Evolutionary conservation across 352 stramenopile species (phyloP).

Genomic region (Pythium brachiatum): DNA sequence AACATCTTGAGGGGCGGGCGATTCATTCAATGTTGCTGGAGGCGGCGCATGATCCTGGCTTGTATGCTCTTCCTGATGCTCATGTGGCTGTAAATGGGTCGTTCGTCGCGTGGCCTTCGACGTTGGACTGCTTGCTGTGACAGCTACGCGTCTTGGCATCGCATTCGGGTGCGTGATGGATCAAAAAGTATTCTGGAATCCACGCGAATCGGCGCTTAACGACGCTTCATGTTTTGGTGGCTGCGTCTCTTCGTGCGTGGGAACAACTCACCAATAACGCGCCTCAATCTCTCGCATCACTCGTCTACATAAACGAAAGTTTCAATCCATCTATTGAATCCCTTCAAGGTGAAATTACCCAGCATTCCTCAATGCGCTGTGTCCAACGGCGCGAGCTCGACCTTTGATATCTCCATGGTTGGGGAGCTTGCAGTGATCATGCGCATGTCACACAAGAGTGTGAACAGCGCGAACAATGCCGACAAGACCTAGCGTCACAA

Average conservation of each 20-base stretch:
- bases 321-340: background rate
- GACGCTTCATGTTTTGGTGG: background rate
- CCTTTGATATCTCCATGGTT: slow-evolving; percentile 33
- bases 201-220: background rate
- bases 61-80: background rate
- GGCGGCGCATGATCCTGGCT: background rate
- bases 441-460: slow-evolving; percentile 57
- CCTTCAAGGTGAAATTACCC: background rate
- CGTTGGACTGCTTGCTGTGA: background rate
- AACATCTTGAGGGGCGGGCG: background rate
- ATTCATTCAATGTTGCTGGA: background rate
- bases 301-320: background rate
- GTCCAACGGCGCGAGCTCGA: slow-evolving; percentile 11
- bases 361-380: background rate
- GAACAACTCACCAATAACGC: background rate
- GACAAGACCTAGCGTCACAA: slow-evolving; percentile 35
- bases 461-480: slow-evolving; percentile 49
- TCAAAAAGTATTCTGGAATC: background rate
- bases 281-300: background rate
- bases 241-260: background rate
- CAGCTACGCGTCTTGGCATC: background rate
- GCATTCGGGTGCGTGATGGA: background rate
- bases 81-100: background rate
- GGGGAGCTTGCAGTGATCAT: slow-evolving; percentile 38
- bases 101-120: background rate